Conservation (phyloP, 176 grass and related monocot genomes). For the Musa schizocarpa region DNA sequence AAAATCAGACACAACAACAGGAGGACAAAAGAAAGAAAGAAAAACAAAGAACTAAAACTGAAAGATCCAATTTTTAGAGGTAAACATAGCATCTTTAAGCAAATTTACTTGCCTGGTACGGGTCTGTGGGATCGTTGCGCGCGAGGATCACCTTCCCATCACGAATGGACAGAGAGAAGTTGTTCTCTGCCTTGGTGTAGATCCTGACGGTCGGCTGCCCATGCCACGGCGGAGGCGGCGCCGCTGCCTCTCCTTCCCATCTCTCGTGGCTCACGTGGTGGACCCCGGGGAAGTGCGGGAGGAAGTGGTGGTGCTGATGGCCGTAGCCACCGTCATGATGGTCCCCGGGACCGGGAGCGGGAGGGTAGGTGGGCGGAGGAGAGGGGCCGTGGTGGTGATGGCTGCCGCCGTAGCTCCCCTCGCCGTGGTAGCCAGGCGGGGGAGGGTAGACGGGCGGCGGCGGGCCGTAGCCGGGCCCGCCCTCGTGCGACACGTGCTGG, state of each 20-base stretch:
- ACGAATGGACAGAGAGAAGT: constrained; percentile 57
- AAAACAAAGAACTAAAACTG: too few species aligned
- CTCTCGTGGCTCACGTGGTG: constrained; percentile 9
- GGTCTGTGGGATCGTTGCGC: constrained; percentile 51
- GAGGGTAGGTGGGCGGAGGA: background rate
- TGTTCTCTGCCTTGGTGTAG: constrained; percentile 65
- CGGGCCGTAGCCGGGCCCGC: background rate
- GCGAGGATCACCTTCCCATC: constrained; percentile 72
- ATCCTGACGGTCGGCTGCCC: constrained; percentile 64
- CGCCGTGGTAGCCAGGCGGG: background rate
- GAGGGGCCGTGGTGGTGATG: background rate
- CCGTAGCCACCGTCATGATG: background rate
- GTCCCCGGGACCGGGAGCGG: background rate
- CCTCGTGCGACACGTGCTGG: constrained; percentile 7
- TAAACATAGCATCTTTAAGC: background rate
- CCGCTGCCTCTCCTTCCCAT: background rate
- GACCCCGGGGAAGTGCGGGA: background rate
- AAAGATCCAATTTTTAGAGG: background rate
- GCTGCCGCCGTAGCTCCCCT: background rate
- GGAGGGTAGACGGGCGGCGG: background rate
- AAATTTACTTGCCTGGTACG: constrained; percentile 40
- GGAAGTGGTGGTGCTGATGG: background rate
- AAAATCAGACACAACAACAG: background rate
- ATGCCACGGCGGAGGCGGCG: background rate
- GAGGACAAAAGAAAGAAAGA: background rate